Evolutionary conservation across 768 basidiomycete genomes (phyloP).

Genomic region (Rhodocollybia butyracea): DNA sequence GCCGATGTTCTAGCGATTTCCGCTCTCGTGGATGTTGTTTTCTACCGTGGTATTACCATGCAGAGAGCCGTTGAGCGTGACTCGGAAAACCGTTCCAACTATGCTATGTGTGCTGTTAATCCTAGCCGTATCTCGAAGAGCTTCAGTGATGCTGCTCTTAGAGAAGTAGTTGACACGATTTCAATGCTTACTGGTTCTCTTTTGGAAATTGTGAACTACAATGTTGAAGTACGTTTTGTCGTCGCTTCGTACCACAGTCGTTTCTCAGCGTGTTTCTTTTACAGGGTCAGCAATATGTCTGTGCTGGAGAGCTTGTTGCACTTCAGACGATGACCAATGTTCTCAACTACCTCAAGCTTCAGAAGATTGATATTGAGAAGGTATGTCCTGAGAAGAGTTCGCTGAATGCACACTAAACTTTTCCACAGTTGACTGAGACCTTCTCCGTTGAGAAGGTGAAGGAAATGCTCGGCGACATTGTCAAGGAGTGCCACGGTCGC

Average conservation of each 20-base stretch:
- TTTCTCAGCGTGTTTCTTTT: neutral
- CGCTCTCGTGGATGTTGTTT: constrained; percentile 94
- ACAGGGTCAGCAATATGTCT: constrained; percentile 99
- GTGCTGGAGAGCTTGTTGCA: constrained; percentile 92
- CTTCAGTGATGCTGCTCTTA: constrained; percentile 93
- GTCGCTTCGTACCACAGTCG: neutral
- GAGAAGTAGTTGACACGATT: constrained; percentile 95
- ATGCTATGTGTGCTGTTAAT: constrained; percentile 99
- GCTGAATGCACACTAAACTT: constrained; percentile 4
- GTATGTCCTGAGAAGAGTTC: constrained; percentile 30
- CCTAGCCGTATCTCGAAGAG: constrained; percentile 91
- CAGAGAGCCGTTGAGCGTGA: constrained; percentile 98
- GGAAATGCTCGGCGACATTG: constrained; percentile 92
- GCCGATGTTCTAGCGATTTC: constrained; percentile 96
- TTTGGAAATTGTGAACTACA: constrained; percentile 98
- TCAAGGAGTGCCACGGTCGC: constrained; percentile 73
- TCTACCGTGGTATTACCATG: constrained; percentile 99
- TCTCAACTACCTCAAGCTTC: constrained; percentile 91
- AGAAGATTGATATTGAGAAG: constrained; percentile 93
- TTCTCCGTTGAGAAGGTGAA: constrained; percentile 92
- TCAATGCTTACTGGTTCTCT: constrained; percentile 71
- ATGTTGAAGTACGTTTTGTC: constrained; percentile 67
- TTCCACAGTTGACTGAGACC: constrained; percentile 72
- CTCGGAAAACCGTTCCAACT: constrained; percentile 87
- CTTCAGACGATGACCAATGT: constrained; percentile 95